Base-by-base conservation (phyloP, 169 alveolate genomes). In the Plasmodium gaboni region DNA sequence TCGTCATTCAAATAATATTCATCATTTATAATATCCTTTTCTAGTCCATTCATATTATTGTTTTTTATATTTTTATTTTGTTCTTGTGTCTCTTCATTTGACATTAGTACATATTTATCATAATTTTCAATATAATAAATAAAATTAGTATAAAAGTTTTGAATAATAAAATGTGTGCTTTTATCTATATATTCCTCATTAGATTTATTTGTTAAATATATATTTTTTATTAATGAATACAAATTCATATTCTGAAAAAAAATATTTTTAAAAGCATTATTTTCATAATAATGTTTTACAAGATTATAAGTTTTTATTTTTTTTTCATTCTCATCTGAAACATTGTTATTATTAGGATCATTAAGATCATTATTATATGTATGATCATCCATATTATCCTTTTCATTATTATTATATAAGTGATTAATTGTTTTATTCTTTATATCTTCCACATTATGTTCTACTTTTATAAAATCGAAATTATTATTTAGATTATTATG, bases 191-290 rank as follows among this genome's bases (percentile, higher is more conserved):
- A 17, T n/a, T 55, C 50, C 9, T 51, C 72, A 17, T 67, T 67
- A 61, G 67, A 48, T 32, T 15, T 32, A 13, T 22, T 80, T n/a
- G 51, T 12, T n/a, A 80, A 7, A n/a, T 80, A 80, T 0, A 74
- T 80, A 46, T 80, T 67, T 24, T 80, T 65, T 26, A 68, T 10
- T 17, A 80, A 44, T 2, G 90, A 80, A 42, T 80, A 80, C 8
- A 80, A 80, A 65, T 80, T 67, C 28, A 80, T 6, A 65, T 80
- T 80, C 17, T 51, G 83, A n/a, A 68, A 71, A 38, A 80, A 80
- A 17, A 80, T 1, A 38, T 61, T 67, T 80, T 68, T 28, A 28
- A 80, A 80, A 51, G 28, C 26, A 32, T 80, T 53, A 26, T 80
- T 51, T 13, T 59, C 73, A 50, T 67, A 80, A 46, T 80, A 80